phyloP scores from a whole-genome alignment of 768 basidiomycete genomes.

The Strobilomyces echinocephalus region DNA sequence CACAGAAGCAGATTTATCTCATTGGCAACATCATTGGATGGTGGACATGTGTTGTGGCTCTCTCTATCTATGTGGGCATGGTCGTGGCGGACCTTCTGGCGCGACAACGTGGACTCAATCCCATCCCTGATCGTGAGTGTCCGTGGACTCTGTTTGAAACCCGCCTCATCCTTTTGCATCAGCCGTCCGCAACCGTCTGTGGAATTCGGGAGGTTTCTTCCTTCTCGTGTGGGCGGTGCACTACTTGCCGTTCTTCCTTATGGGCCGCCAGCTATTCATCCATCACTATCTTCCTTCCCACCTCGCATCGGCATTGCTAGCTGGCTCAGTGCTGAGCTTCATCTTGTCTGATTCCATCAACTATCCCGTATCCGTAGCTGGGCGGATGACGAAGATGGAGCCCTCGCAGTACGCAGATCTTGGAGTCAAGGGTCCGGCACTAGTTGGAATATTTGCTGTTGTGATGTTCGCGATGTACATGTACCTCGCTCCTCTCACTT shows the following conservation, averaged over 20 bases:
- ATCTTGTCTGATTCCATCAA: conserved; percentile 87
- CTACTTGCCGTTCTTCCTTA: conserved; percentile 96
- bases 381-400: conserved; percentile 57
- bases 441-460: conserved; percentile 53
- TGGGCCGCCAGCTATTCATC: conserved; percentile 94
- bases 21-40: conserved; percentile 92
- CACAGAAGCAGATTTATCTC: conserved; percentile 90
- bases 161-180: conserved; percentile 4
- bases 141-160: not conserved
- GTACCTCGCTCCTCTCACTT: conserved; percentile 87
- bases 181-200: conserved; percentile 91
- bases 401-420: conserved; percentile 61
- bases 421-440: conserved; percentile 69
- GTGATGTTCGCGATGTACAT: conserved; percentile 61
- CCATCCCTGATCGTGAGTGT: conserved; percentile 80
- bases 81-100: conserved; percentile 87
- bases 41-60: conserved; percentile 86
- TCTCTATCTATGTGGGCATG: conserved; percentile 88
- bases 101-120: conserved; percentile 75
- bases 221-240: conserved; percentile 91
- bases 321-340: conserved; percentile 89
- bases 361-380: conserved; percentile 79
- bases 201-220: conserved; percentile 97
- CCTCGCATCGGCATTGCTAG: conserved; percentile 85
- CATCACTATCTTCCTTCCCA: conserved; percentile 99